These are phyloP conservation scores for Sanguinoderma infundibulare DNA, from an alignment of 1,284 basidiomycete genomes.

Conservation along the genomic window DNA sequence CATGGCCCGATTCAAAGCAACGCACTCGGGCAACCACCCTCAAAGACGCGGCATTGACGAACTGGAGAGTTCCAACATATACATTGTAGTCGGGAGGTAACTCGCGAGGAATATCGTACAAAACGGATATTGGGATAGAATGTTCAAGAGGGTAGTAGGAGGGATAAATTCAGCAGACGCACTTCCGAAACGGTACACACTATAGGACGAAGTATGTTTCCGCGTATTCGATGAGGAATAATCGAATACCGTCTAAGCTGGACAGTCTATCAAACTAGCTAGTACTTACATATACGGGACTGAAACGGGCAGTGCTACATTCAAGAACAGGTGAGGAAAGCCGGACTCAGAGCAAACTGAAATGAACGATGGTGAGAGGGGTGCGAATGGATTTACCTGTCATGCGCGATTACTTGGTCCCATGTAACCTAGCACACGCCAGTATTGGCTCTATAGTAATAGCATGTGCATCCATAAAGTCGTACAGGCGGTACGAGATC, in stretches of 20 bases:
- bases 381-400: conserved; percentile 14
- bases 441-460: not conserved
- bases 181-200: not conserved
- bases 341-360: not conserved
- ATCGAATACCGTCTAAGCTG: not conserved
- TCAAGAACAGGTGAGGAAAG: not conserved
- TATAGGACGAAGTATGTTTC: not conserved
- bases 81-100: not conserved
- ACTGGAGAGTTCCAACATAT: not conserved
- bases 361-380: not conserved
- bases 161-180: not conserved
- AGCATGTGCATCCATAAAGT: not conserved
- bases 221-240: not conserved
- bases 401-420: conserved; percentile 4
- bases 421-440: conserved; percentile 10
- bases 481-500: not conserved
- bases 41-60: not conserved
- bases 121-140: not conserved
- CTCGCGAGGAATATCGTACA: not conserved
- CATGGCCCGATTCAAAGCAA: too few species aligned
- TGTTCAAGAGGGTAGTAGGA: not conserved
- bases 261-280: not conserved
- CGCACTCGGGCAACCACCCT: too few species aligned
- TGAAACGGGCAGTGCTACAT: not conserved
- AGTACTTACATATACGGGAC: not conserved